phyloP scores from a whole-genome alignment of 1,139 yeast genomes.

The Yamadazyma trypodendri region DNA sequence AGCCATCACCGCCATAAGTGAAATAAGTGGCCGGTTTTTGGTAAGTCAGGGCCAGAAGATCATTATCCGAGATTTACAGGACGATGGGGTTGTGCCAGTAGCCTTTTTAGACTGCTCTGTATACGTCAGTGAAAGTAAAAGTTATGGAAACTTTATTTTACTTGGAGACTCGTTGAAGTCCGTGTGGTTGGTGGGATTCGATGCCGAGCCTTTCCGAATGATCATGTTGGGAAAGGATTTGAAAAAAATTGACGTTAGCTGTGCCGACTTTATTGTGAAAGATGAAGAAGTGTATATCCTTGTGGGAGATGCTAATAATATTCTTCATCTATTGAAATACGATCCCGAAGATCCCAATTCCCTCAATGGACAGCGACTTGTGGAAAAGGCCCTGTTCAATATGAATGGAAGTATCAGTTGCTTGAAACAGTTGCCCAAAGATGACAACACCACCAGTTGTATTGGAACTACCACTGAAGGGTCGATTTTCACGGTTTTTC shows the following conservation, averaged over 20 bases:
- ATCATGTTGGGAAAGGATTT: slow-evolving; percentile 75
- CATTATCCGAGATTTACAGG: slow-evolving; percentile 78
- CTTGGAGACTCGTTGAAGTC: slow-evolving; percentile 83
- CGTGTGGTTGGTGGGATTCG: slow-evolving; percentile 83
- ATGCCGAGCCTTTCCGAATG: slow-evolving; percentile 93
- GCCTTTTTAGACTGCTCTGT: slow-evolving; percentile 88
- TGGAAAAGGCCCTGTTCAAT: slow-evolving; percentile 71
- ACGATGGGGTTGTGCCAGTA: slow-evolving; percentile 85
- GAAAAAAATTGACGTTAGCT: slow-evolving; percentile 56
- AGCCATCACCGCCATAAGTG: slow-evolving; percentile 77
- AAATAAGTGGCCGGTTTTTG: slow-evolving; percentile 79
- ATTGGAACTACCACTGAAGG: slow-evolving; percentile 82
- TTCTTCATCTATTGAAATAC: slow-evolving; percentile 76
- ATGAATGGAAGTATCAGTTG: slow-evolving; percentile 62
- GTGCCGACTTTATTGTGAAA: slow-evolving; percentile 71
- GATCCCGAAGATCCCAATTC: slow-evolving; percentile 92
- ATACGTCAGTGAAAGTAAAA: slow-evolving; percentile 75
- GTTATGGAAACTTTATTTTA: slow-evolving; percentile 75
- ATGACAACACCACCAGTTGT: slow-evolving; percentile 48
- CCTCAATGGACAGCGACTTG: slow-evolving; percentile 71
- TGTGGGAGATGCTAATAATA: slow-evolving; percentile 67
- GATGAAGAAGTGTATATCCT: slow-evolving; percentile 68
- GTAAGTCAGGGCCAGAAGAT: slow-evolving; percentile 89
- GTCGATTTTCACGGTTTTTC: slow-evolving; percentile 69
- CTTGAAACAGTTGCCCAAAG: slow-evolving; percentile 54